Conservation (phyloP, 495 filamentous ascomycete genomes). For the Chaetomidium leptoderma region DNA sequence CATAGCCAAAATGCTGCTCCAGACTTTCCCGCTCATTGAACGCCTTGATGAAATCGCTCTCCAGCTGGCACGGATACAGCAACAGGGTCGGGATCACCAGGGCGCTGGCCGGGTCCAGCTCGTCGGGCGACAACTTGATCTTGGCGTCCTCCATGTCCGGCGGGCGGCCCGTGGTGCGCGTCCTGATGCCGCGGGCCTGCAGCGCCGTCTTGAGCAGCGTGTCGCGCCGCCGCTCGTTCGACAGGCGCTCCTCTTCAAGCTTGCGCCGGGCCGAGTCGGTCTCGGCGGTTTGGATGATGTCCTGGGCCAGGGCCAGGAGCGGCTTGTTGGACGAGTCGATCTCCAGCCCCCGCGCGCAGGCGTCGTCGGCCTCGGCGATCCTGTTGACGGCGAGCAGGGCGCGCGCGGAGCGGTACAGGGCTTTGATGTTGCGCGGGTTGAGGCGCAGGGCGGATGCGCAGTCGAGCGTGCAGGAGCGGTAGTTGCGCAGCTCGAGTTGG, state of each 20-base stretch:
- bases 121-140: slow-evolving; percentile 64
- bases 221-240: slow-evolving; percentile 49
- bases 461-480: slow-evolving; percentile 75
- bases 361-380: slow-evolving; percentile 70
- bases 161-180: slow-evolving; percentile 60
- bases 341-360: slow-evolving; percentile 62
- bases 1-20: slow-evolving; percentile 68
- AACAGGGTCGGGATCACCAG: slow-evolving; percentile 76
- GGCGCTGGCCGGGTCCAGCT: slow-evolving; percentile 62
- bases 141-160: slow-evolving; percentile 80
- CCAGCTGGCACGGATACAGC: slow-evolving; percentile 70
- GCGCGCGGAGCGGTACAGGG: slow-evolving; percentile 74
- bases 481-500: slow-evolving; percentile 69
- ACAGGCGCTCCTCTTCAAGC: slow-evolving; percentile 48
- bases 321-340: slow-evolving; percentile 60
- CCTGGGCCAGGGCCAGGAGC: slow-evolving; percentile 48
- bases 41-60: slow-evolving; percentile 85
- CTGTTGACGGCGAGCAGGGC: slow-evolving; percentile 72
- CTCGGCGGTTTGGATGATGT: slow-evolving; percentile 48
- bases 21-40: slow-evolving; percentile 70
- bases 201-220: slow-evolving; percentile 64
- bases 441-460: slow-evolving; percentile 74
- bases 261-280: slow-evolving; percentile 34
- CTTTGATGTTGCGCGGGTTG: slow-evolving; percentile 77
- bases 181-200: slow-evolving; percentile 65